Evolutionary conservation across 2,329 filamentous ascomycete genomes (phyloP).

Genomic region (Lasiodiplodia sp.): DNA sequence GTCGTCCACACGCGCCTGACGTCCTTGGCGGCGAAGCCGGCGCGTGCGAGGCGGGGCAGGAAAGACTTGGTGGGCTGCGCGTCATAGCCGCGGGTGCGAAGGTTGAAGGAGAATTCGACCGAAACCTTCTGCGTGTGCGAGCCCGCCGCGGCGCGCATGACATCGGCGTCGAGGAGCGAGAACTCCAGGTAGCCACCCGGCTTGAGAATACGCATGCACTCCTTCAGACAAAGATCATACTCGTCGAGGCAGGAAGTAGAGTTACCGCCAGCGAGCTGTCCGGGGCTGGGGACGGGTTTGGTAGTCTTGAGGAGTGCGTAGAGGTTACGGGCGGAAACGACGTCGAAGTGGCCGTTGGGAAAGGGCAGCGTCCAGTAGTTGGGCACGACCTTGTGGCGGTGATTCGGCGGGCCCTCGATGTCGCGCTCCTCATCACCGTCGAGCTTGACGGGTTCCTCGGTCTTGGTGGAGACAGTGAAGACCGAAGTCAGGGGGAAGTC

Average conservation of each 20-base stretch:
- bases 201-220: slow-evolving; percentile 91
- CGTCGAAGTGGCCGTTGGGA: slow-evolving; percentile 83
- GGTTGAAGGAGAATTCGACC: slow-evolving; percentile 89
- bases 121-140: slow-evolving; percentile 80
- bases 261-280: slow-evolving; percentile 3
- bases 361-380: slow-evolving; percentile 85
- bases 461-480: slow-evolving; percentile 79
- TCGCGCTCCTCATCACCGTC: slow-evolving; percentile 55
- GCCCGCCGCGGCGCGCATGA: slow-evolving; percentile 85
- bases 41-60: slow-evolving; percentile 73
- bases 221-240: slow-evolving; percentile 82
- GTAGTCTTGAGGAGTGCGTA: slow-evolving; percentile 79
- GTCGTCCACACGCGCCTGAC: slow-evolving; percentile 88
- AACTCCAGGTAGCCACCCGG: slow-evolving; percentile 94
- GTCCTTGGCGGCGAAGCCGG: slow-evolving; percentile 71
- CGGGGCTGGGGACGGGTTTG: slow-evolving; percentile 55
- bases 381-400: slow-evolving; percentile 80
- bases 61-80: slow-evolving; percentile 82
- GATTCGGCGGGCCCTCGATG: slow-evolving; percentile 81
- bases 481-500: slow-evolving; percentile 86
- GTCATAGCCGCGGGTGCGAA: slow-evolving; percentile 90
- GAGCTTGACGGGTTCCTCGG: slow-evolving; percentile 44
- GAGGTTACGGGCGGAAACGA: slow-evolving; percentile 87
- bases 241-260: slow-evolving; percentile 65
- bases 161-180: slow-evolving; percentile 85